Conservation (phyloP, 1,284 basidiomycete species). For the Pascua guehoae region DNA sequence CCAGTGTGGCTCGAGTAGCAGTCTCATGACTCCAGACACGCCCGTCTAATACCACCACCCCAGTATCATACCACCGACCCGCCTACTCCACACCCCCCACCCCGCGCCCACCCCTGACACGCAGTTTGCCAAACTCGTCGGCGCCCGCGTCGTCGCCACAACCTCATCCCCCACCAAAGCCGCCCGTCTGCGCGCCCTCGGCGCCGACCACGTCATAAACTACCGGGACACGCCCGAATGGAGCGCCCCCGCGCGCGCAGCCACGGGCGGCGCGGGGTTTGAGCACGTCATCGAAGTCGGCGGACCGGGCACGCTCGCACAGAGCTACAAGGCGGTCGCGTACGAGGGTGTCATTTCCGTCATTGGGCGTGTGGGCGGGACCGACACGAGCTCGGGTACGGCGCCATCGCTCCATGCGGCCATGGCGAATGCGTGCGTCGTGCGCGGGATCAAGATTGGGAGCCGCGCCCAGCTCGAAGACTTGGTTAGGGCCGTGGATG, state of each 20-base stretch:
- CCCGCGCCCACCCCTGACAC: conserved; percentile 24
- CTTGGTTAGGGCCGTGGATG: conserved; percentile 43
- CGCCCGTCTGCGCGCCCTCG: conserved; percentile 34
- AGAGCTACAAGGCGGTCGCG: conserved; percentile 52
- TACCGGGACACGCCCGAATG: conserved; percentile 38
- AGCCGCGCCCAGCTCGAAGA: conserved; percentile 45
- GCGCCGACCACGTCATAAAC: conserved; percentile 30
- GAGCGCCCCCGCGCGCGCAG: conserved; percentile 37
- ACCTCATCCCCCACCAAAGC: conserved; percentile 46
- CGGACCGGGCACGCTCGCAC: conserved; percentile 55
- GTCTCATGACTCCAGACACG: too few species aligned
- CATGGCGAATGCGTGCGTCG: conserved; percentile 5
- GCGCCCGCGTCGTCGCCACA: conserved; percentile 45
- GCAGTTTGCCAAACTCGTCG: conserved; percentile 48
- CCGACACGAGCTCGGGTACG: neutral
- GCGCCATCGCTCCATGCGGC: conserved; percentile 3
- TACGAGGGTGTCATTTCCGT: conserved; percentile 55
- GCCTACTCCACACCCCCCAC: neutral
- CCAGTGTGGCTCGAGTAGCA: too few species aligned
- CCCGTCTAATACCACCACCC: too few species aligned
- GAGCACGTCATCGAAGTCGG: conserved; percentile 61
- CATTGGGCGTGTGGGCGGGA: conserved; percentile 53
- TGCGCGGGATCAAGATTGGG: conserved; percentile 28
- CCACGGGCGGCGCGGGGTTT: conserved; percentile 51
- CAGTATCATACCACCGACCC: too few species aligned